These are phyloP conservation scores for Tolypocladium amazonense DNA, from an alignment of 2,329 filamentous ascomycete genomes.

Conservation along the genomic window DNA sequence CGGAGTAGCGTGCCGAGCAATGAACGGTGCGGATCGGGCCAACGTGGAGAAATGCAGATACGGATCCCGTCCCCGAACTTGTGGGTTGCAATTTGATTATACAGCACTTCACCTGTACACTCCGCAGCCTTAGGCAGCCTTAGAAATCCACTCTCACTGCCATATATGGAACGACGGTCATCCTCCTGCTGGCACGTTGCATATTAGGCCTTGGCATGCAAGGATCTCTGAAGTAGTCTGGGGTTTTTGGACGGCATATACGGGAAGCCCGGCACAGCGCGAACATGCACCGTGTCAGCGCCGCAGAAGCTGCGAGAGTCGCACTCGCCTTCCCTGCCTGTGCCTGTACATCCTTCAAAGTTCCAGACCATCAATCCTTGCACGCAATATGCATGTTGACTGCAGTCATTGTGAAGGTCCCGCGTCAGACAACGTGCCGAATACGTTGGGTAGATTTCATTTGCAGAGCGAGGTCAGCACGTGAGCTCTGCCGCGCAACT, in stretches of 20 bases:
- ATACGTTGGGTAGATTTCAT: background rate
- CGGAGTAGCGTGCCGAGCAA: no score
- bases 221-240: background rate
- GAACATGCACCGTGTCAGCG: background rate
- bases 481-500: background rate
- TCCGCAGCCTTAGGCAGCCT: background rate
- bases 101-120: background rate
- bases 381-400: background rate
- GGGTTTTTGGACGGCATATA: background rate
- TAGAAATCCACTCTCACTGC: background rate
- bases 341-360: background rate
- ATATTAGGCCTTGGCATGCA: background rate
- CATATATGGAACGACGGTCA: background rate
- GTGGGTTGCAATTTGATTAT: background rate
- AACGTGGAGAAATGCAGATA: background rate
- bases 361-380: background rate
- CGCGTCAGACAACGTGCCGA: background rate
- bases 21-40: background rate
- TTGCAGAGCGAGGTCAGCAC: background rate
- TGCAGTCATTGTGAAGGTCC: background rate
- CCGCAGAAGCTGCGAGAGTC: background rate
- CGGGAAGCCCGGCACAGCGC: background rate
- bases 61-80: background rate
- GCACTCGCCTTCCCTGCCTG: background rate
- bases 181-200: background rate